Percentiles rank a stretch among this genome's conserved stretches.
phyloP scores from a whole-genome alignment of 2,329 filamentous ascomycete species.

The Neobulgaria alba region DNA sequence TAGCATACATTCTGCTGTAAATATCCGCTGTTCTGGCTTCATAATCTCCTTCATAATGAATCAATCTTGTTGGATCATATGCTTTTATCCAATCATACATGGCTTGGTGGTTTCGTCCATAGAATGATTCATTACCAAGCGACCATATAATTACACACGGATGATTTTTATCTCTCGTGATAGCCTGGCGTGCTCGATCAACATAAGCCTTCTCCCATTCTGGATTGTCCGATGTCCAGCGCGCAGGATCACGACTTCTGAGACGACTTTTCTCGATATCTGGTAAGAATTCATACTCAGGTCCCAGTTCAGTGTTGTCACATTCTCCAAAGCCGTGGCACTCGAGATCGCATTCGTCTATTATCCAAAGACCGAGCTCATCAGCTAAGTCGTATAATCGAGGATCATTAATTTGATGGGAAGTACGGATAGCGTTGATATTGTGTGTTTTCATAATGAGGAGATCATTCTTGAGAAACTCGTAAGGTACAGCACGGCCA shows the following conservation, averaged over 20 bases:
- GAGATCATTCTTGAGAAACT: constrained; percentile 42
- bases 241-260: constrained; percentile 36
- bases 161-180: constrained; percentile 48
- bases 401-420: constrained; percentile 56
- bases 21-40: constrained; percentile 44
- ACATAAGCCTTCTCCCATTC: constrained; percentile 44
- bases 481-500: constrained; percentile 43
- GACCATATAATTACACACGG: constrained; percentile 49
- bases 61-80: constrained; percentile 41
- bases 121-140: constrained; percentile 50
- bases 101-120: constrained; percentile 43
- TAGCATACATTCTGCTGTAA: constrained; percentile 47
- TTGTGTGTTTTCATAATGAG: constrained; percentile 49
- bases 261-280: constrained; percentile 40
- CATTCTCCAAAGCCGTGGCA: constrained; percentile 42
- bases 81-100: constrained; percentile 47
- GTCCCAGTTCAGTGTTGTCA: constrained; percentile 18
- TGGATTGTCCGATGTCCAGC: constrained; percentile 41
- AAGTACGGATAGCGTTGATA: constrained; percentile 61
- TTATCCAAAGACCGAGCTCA: constrained; percentile 54
- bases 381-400: constrained; percentile 53
- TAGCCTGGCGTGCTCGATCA: constrained; percentile 45
- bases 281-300: constrained; percentile 31
- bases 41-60: constrained; percentile 50
- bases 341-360: constrained; percentile 48